Evolutionary conservation across 352 stramenopile genomes (phyloP).

Genomic region (Halophytophthora batemanensis): DNA sequence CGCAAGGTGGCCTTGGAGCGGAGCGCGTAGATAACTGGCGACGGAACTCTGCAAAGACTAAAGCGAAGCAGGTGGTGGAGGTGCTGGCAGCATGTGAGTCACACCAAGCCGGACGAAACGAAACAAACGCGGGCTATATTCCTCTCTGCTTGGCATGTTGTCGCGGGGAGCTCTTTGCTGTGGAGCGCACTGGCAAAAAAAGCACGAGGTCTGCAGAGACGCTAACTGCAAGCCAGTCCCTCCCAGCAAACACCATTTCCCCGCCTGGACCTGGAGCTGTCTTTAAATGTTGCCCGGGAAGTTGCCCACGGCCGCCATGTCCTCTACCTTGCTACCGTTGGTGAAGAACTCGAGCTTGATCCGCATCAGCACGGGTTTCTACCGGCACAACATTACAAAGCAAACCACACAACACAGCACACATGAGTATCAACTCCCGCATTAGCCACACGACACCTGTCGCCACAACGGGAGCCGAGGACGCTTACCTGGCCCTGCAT

Average conservation of each 20-base stretch:
- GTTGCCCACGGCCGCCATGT: slow-evolving; percentile 77
- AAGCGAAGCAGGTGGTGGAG: too few species aligned
- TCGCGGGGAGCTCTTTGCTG: background rate
- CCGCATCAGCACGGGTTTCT: slow-evolving; percentile 88
- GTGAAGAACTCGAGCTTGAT: slow-evolving; percentile 83
- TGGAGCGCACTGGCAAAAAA: too few species aligned
- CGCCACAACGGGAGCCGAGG: background rate
- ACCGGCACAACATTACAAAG: too few species aligned
- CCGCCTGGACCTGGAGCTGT: background rate
- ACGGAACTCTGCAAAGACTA: too few species aligned
- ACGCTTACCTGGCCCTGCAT: slow-evolving; percentile 87
- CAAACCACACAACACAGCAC: slow-evolving; percentile 10
- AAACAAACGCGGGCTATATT: slow-evolving; percentile 1
- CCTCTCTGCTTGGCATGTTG: slow-evolving; percentile 1
- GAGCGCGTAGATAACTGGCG: slow-evolving; percentile 5
- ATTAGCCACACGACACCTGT: background rate
- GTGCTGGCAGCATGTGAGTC: too few species aligned
- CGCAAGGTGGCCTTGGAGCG: slow-evolving; percentile 48
- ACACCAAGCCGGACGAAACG: too few species aligned
- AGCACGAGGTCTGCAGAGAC: too few species aligned
- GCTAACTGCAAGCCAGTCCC: too few species aligned
- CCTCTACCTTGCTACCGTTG: slow-evolving; percentile 82
- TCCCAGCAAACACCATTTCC: too few species aligned
- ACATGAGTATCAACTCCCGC: background rate
- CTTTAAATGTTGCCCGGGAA: slow-evolving; percentile 72